Base-by-base conservation (phyloP, 2,329 filamentous ascomycete genomes). In the Fonsecaea nubica region DNA sequence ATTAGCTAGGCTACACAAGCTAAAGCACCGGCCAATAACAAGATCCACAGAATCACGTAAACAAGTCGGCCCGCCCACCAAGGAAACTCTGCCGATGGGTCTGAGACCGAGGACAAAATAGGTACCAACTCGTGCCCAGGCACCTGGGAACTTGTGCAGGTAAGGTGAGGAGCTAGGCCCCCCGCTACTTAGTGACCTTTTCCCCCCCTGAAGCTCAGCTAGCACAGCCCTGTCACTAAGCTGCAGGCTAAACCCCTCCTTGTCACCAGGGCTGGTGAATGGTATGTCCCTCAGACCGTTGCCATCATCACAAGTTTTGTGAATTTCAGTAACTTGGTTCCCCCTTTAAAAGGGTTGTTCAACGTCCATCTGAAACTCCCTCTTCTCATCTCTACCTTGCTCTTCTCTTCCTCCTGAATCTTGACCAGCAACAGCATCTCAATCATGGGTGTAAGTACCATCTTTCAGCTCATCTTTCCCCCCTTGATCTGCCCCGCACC, bases 381-480 rank as follows among this genome's bases (percentile, higher is more conserved):
- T 52, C 25, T 56, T 53, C 35, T 40, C 48, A 54, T 50, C 52
- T 50, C 38, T 48, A 18, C n/a, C 32, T 35, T 32, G 36, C 25
- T 48, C 15, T 18, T 18, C 18, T 15, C 48, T 42, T 54, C 48
- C 40, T 50, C 33, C 13, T 32, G 30, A 32, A 50, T 56, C 35
- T 48, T 56, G 33, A 25, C n/a, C 45, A 38, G 21, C 42, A 56
- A 36, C 55, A 58, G 32, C 42, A n/a, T 45, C 48, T 40, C 59
- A 68, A 62, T 32, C 52, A 74, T 74, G 72, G 72, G 72, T 69
- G 72, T 74, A 73, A 71, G 72, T 55, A 2, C 45, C 45, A 15
- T 54, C 53, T 48, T 38, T 60, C 25, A 55, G 33, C 15, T 61
- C 45, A 38, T 48, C n/a, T 55, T 55, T 32, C 18, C 25, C 58